Conservation (phyloP, 305 asterid species). For the Fraxinus angustifolia region DNA sequence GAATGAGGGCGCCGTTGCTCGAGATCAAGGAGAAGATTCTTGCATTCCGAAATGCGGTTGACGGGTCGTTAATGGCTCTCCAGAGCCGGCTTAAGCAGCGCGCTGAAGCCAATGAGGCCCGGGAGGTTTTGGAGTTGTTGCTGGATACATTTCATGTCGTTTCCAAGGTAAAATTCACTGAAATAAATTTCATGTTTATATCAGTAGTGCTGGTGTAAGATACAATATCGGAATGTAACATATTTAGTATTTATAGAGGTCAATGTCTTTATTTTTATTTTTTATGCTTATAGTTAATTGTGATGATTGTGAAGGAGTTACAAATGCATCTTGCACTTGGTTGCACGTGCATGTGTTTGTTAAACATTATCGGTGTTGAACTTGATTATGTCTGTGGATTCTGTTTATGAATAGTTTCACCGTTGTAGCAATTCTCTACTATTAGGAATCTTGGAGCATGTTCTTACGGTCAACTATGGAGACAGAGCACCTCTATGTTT, state of each 20-base stretch:
- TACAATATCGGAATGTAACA: not conserved
- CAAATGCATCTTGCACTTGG: not conserved
- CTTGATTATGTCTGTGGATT: not conserved
- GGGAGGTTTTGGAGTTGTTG: conserved; percentile 84
- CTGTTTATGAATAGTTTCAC: not conserved
- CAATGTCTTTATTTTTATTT: not conserved
- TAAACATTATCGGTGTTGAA: not conserved
- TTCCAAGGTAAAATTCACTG: conserved; percentile 55
- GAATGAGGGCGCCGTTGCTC: conserved; percentile 89
- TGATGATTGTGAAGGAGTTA: not conserved
- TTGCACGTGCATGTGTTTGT: not conserved
- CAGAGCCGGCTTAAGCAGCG: conserved; percentile 82
- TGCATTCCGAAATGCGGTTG: conserved; percentile 65
- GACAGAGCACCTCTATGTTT: not conserved
- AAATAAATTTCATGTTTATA: not conserved
- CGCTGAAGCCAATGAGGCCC: conserved; percentile 66
- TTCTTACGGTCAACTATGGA: not conserved
- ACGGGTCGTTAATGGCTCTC: conserved; percentile 62
- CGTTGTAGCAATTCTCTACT: not conserved
- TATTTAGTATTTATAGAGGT: not conserved
- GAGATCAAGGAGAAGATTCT: conserved; percentile 85
- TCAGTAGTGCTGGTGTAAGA: not conserved
- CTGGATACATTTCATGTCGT: conserved; percentile 92
- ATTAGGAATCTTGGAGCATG: not conserved
- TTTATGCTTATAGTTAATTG: not conserved